Base-by-base conservation (phyloP, 331 rosid species). In the Phaseolus coccineus region DNA sequence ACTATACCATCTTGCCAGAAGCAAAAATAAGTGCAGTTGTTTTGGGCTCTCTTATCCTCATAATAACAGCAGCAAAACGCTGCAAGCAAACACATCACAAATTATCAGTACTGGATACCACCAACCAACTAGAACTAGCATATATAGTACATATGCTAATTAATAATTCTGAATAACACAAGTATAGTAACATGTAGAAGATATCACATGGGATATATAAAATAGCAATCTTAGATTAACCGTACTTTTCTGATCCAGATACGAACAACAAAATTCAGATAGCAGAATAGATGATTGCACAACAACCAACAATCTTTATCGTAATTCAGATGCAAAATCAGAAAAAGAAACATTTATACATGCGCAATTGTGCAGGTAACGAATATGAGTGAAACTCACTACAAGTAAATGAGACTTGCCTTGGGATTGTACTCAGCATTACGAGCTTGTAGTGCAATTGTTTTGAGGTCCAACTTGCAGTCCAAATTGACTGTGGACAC, bases 51-150 rank as follows among this genome's bases (percentile, higher is more conserved):
- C 99, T 87, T 75, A 95, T 95, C 90, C 97, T 90, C 99, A 95
- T 95, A 57, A 93, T 95, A 69, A 95, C 99, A 30, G 99, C 99
- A 64, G 97, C 99, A 90, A 95, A 95, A 78, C 99, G 99, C 99
- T 95, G 91, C 80, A 86, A 51, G 40, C 40, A 40, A 80, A 65
- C 63, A 67, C 40, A 83, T 51, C 22, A 76, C 56, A 80, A 61
- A 61, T 19, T 53, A 83, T 82, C 62, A 82, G 80, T 55, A 79
- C 55, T 24, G 30, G 12, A 53, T 40, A 56, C 16, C n/a, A 77
- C 24, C 12, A 52, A 57, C 71, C 44, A 35, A 48, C 27, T 15
- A 65, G 33, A 67, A 69, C 61, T 27, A 52, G 59, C 27, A 62
- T 22, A 73, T 46, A 12, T 53, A 52, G 16, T 19, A 12, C 10